Base-by-base conservation (phyloP, 1,284 basidiomycete genomes). In the Cutaneotrichosporon daszewskae region DNA sequence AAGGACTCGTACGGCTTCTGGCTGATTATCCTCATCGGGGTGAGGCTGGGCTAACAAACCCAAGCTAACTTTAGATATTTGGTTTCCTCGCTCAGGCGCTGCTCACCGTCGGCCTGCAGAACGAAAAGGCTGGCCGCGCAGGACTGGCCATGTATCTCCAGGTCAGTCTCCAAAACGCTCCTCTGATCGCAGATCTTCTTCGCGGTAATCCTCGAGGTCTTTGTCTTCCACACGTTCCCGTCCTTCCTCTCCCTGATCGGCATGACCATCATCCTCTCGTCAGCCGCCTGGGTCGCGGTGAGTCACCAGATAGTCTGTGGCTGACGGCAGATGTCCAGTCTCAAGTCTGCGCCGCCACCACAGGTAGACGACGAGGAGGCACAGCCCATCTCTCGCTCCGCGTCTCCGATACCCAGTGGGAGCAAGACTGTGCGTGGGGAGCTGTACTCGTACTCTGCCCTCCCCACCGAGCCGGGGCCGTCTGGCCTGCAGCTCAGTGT, bases 61-160 rank as follows among this genome's bases (percentile, higher is more conserved):
- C n/a, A n/a, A n/a, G n/a, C n/a, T n/a, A n/a, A n/a, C n/a, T n/a
- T n/a, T n/a, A n/a, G n/a, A 41, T 82, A 3, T 78, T 80, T 47
- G 82, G 81, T 2, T 82, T 84, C 53, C 52, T 72, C 14, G 79
- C 76, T 0, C 81, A 83, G 65, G 76, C 78, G 3, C 45, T 69
- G 8, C 56, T 73, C 8, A 71, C 71, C 3, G 42, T 68, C 28
- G 71, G 69, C 8, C 51, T 73, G 1, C 68, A 71, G 36, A 62
- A 67, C 5, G 71, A 72, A 43, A 69, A 69, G 45, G 71, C 70
- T 4, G 71, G 69, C 1, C 51, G 69, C 36, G 71, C 69, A 2
- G 59, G 64, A 10, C 44, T 72, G n/a, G 69, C 68, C 3, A 60
- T 68, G 44, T 73, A 72, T 36, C 56, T 68, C 7, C 64, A 64